Evolutionary conservation across 2,329 filamentous ascomycete genomes (phyloP), one percentile per base, ranked within the genome.

Genomic region (Fusarium subglutinans): DNA sequence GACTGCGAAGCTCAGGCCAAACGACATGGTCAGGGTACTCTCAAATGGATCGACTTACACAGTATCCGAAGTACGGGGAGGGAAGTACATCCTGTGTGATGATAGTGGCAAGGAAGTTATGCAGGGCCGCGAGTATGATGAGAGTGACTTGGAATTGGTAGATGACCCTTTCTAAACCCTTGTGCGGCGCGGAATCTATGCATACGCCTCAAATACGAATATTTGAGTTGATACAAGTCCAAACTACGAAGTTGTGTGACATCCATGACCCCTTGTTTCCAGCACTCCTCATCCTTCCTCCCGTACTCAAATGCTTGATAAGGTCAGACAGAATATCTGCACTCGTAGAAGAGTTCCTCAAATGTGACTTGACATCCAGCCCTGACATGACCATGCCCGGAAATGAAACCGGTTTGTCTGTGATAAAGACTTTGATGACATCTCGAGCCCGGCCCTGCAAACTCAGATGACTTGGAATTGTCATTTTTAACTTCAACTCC

Each of bases 191-290:
- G 4, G 6, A 2, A 24, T 17, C 3, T 30, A 30, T 26, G 2
- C 1, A 4, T 13, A 45, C 1, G 12, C 22, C 15, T 5, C 1
- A 11, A 2, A 2, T 18, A 18, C 0, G 3, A 18, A 15, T 35
- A 24, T 14, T 3, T 7, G 10, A 35, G 6, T 24, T 20, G 0
- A 8, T 4, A 26, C 6, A 24, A 10, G 48, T 53, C n/a, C 30
- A 20, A 20, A 53, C 12, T 8, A 35, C 18, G 0, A 53, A 35
- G 24, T 26, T 53, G 17, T 35, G 48, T 4, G 30, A 24, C 9
- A 37, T 37, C 48, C 48, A 53, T 2, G n/a, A 2, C 4, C 30
- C 48, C 17, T 24, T 53, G 2, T 20, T 53, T 6, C 9, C 48
- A 3, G n/a, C 17, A 53, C 30, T 53, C 6, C 48, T 53, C 28